phyloP scores from a whole-genome alignment of 257 asterid species.

The Ilex aquifolium region DNA sequence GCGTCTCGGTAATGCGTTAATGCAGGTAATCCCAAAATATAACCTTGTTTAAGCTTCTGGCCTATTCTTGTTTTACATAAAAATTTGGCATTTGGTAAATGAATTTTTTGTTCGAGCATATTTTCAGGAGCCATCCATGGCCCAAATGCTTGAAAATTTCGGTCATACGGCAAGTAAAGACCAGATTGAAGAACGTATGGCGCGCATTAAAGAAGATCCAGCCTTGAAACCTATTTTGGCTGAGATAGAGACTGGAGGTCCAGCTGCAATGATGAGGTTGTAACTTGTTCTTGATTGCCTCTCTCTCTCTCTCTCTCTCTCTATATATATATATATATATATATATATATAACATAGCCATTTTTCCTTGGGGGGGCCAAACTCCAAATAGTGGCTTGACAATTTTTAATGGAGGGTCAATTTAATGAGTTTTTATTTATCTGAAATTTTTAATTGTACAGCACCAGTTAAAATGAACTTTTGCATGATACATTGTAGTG shows the following conservation, averaged over 20 bases:
- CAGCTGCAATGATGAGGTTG: constrained; percentile 99
- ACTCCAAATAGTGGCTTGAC: too few relatives aligned
- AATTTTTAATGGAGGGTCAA: too few relatives aligned
- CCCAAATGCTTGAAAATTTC: constrained; percentile 89
- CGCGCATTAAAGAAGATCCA: constrained; percentile 82
- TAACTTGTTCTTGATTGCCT: neutral
- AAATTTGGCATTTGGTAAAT: neutral
- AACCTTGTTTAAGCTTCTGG: neutral
- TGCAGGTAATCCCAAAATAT: constrained; percentile 50
- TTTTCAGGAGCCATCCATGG: constrained; percentile 90
- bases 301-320: too few relatives aligned
- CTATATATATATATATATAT: too few relatives aligned
- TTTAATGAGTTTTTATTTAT: too few relatives aligned
- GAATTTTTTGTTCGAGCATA: neutral
- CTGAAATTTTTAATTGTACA: too few relatives aligned
- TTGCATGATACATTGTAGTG: too few relatives aligned
- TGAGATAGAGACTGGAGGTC: constrained; percentile 96
- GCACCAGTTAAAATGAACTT: too few relatives aligned
- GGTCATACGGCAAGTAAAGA: constrained; percentile 73
- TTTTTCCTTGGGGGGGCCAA: too few relatives aligned
- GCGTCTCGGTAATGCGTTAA: constrained; percentile 79
- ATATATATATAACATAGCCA: too few relatives aligned
- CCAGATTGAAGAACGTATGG: constrained; percentile 87
- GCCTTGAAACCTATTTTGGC: constrained; percentile 92
- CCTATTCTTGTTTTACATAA: neutral